phyloP scores from a whole-genome alignment of 139 green algal genomes.

The Volvox reticuliferus region DNA sequence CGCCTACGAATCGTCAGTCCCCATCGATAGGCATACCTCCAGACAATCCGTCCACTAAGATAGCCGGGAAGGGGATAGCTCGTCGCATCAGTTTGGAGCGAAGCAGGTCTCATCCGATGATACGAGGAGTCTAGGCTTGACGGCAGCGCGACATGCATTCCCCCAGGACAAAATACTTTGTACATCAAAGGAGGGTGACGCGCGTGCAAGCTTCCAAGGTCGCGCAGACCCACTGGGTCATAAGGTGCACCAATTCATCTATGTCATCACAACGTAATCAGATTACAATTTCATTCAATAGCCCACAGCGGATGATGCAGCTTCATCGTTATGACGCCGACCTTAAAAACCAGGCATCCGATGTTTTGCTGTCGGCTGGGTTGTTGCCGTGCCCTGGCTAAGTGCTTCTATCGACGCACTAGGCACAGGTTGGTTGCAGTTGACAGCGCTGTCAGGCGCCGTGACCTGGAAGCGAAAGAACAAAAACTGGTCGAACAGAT shows the following conservation, averaged over 20 bases:
- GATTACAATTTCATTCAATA: constrained; percentile 8
- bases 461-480: background rate
- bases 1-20: background rate
- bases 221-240: background rate
- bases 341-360: background rate
- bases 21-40: background rate
- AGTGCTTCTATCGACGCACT: background rate
- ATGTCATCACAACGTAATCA: background rate
- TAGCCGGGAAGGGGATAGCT: background rate
- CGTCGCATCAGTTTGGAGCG: background rate
- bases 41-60: background rate
- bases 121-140: background rate
- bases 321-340: background rate
- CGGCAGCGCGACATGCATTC: background rate
- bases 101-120: background rate
- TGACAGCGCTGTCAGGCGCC: background rate
- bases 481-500: background rate
- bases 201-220: background rate
- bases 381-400: background rate
- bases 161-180: background rate
- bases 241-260: background rate
- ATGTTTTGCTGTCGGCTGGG: background rate
- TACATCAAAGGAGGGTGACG: background rate
- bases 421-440: background rate
- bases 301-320: background rate